phyloP scores from a whole-genome alignment of 164 flowering plant species.

The Tinospora cordifolia region DNA sequence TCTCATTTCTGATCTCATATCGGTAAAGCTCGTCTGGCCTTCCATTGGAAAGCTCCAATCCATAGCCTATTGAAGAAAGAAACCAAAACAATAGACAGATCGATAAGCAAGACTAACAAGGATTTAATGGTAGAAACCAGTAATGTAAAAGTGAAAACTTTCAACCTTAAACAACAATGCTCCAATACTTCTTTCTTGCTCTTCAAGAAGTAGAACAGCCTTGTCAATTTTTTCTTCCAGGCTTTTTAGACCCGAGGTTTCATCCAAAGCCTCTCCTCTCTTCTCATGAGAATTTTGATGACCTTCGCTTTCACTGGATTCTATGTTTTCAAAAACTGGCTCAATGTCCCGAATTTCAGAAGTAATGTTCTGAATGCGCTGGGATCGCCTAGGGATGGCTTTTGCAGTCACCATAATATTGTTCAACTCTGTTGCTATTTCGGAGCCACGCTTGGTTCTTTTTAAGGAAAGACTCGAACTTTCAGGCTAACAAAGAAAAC shows the following conservation, averaged over 20 bases:
- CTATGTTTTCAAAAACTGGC: conserved; percentile 22
- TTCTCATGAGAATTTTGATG: conserved; percentile 8
- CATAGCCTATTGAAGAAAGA: conserved; percentile 12
- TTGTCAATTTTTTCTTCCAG: conserved; percentile 29
- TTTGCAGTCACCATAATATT: background rate
- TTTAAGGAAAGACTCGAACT: background rate
- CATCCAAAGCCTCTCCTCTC: background rate
- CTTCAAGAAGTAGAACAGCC: conserved; percentile 14
- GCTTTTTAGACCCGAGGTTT: conserved; percentile 4
- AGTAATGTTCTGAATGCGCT: conserved; percentile 20
- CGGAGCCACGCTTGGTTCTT: background rate
- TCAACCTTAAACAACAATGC: conserved; percentile 25
- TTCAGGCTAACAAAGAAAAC: conserved; percentile 7
- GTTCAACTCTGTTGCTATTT: background rate
- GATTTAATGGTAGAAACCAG: background rate
- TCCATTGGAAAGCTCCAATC: conserved; percentile 5
- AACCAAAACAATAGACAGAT: too few relatives aligned
- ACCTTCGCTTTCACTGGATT: conserved; percentile 26
- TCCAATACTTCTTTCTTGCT: conserved; percentile 19
- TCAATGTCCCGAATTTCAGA: conserved; percentile 12
- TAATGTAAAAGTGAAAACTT: background rate
- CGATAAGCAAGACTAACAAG: background rate
- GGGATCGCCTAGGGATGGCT: conserved; percentile 26
- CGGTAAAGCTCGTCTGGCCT: background rate
- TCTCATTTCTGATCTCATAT: conserved; percentile 2